phyloP scores from a whole-genome alignment of 495 filamentous ascomycete genomes.

The Podospora anserina region DNA sequence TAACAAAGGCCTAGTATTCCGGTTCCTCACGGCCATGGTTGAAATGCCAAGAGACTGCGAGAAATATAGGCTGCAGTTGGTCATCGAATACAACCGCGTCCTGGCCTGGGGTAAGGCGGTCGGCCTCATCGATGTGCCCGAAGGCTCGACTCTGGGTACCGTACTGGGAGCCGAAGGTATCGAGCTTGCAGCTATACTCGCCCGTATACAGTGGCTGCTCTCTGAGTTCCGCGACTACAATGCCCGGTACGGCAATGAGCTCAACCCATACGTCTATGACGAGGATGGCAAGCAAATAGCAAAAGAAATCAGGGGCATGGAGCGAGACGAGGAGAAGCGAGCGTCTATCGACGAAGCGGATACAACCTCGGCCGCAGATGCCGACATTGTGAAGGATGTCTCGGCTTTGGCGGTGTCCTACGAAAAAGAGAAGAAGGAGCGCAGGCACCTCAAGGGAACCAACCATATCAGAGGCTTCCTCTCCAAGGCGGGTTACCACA shows the following conservation, averaged over 20 bases:
- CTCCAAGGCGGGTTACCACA: constrained; percentile 23
- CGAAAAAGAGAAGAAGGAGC: constrained; percentile 27
- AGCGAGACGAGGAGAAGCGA: background rate
- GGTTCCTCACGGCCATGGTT: constrained; percentile 32
- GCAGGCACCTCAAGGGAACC: constrained; percentile 21
- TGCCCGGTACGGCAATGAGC: constrained; percentile 32
- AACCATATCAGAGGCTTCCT: constrained; percentile 32
- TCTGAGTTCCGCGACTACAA: constrained; percentile 34
- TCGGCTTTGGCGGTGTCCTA: constrained; percentile 33
- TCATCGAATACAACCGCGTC: constrained; percentile 38
- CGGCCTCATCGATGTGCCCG: constrained; percentile 30
- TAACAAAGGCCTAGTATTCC: constrained; percentile 24
- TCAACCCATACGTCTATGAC: constrained; percentile 12
- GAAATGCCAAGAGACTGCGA: constrained; percentile 35
- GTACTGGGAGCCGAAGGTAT: constrained; percentile 29
- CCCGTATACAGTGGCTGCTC: constrained; percentile 34
- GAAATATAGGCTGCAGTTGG: constrained; percentile 34
- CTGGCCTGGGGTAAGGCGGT: constrained; percentile 36
- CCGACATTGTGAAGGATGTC: constrained; percentile 26
- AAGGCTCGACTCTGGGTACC: constrained; percentile 25
- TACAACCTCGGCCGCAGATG: constrained; percentile 17
- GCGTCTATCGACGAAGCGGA: background rate
- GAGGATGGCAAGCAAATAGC: constrained; percentile 3
- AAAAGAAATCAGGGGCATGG: background rate
- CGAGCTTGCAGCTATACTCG: constrained; percentile 30